Evolutionary conservation across 176 grass and related monocot species (phyloP), one percentile per base, ranked within the genome.

Genomic region (Microstegium vimineum): DNA sequence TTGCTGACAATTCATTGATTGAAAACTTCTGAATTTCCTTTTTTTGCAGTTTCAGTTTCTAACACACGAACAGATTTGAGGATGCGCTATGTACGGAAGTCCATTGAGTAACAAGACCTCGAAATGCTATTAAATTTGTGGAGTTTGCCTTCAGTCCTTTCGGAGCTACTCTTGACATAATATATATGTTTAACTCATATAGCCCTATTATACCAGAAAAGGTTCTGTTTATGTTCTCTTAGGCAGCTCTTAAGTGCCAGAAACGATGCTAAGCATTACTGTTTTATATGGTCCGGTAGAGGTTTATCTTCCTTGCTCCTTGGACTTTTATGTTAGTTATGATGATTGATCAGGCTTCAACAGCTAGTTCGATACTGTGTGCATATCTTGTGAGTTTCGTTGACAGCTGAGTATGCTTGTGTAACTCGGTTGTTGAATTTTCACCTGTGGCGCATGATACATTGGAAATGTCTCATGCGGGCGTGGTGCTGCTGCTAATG

Each of bases 11-110:
- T 75, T 75, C 11, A 18, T 75, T 18, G 70, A 31, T 75, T 12
- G 18, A 31, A 75, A 56, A 35, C 5, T 20, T 57, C 49, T 75
- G 31, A 56, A 30, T 47, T 56, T 35, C 15, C n/a, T 38, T 35
- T 5, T 57, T 36, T 75, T n/a, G 22, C 33, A 76, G 73, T 76
- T 76, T 76, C 71, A 74, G 9, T 52, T 47, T 8, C 73, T 59
- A 9, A 11, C n/a, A 25, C 56, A 57, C 10, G 43, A 57, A 75
- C 32, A 37, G 20, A 31, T 73, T 32, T 73, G 27, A 73, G 18
- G 43, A 51, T 27, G 14, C 16, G 26, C 42, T 31, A 16, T 36
- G 14, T 47, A 6, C 16, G 46, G 17, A 59, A 76, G 49, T 36
- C 34, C 20, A 25, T 22, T 37, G 12, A 38, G 20, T 76, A 59